These are phyloP conservation scores for Pestalotiopsis sp. DNA, from an alignment of 2,329 filamentous ascomycete genomes.

Conservation along the genomic window DNA sequence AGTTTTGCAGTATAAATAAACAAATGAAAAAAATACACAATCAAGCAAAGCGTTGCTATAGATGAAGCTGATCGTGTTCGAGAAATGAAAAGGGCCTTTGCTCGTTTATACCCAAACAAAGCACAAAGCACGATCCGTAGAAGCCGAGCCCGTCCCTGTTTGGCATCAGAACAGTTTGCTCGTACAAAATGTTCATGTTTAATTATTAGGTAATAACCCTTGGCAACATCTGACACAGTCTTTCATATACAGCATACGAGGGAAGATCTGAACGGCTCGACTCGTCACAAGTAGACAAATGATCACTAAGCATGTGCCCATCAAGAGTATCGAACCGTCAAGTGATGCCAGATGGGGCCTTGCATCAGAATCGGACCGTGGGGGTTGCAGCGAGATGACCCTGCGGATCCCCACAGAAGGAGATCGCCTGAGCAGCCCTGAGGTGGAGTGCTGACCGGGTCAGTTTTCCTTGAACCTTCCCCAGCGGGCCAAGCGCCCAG, in stretches of 20 bases:
- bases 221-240: too few relatives aligned
- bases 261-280: neutral
- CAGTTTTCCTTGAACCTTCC: neutral
- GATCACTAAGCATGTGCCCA: neutral
- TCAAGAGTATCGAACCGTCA: neutral
- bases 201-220: too few relatives aligned
- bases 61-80: too few relatives aligned
- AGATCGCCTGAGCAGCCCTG: constrained; percentile 4
- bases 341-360: neutral
- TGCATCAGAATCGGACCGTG: constrained; percentile 1
- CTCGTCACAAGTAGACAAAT: neutral
- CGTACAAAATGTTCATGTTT: too few relatives aligned
- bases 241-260: too few relatives aligned
- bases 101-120: too few relatives aligned
- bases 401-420: neutral
- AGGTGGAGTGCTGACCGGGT: constrained; percentile 1
- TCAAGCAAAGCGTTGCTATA: neutral
- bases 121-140: too few relatives aligned
- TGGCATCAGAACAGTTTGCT: too few relatives aligned
- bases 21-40: neutral
- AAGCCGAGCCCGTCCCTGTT: too few relatives aligned
- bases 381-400: neutral
- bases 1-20: neutral
- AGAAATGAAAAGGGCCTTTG: too few relatives aligned
- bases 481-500: neutral